These are phyloP conservation scores for Fusarium aywerte DNA, from an alignment of 2,329 filamentous ascomycete genomes.

Conservation along the genomic window DNA sequence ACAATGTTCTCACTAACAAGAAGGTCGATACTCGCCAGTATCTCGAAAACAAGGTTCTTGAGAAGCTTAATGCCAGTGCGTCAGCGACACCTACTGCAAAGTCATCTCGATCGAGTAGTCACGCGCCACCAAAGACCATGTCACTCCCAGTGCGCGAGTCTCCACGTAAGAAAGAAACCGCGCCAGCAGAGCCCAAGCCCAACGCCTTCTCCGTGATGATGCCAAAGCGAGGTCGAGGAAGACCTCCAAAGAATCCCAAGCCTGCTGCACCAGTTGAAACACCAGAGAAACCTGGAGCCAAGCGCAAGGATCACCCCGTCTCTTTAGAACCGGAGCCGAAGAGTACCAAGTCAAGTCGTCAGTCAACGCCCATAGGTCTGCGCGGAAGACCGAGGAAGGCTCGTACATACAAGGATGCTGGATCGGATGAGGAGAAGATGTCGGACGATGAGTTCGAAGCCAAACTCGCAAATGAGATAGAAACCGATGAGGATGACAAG, in stretches of 20 bases:
- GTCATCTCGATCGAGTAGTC: slow-evolving; percentile 56
- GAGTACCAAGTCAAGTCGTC: slow-evolving; percentile 77
- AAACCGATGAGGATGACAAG: slow-evolving; percentile 54
- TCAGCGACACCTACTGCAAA: slow-evolving; percentile 49
- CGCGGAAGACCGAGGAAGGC: slow-evolving; percentile 63
- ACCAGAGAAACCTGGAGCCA: slow-evolving; percentile 40
- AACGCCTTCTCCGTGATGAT: slow-evolving; percentile 68
- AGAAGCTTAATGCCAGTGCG: slow-evolving; percentile 59
- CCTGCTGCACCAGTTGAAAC: slow-evolving; percentile 27
- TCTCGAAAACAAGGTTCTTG: slow-evolving; percentile 80
- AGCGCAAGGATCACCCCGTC: slow-evolving; percentile 50
- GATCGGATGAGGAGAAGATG: slow-evolving; percentile 70
- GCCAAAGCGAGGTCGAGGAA: slow-evolving; percentile 52
- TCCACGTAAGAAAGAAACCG: slow-evolving; percentile 48
- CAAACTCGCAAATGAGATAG: slow-evolving; percentile 73
- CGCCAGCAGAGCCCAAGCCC: slow-evolving; percentile 20
- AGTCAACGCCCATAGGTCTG: slow-evolving; percentile 75
- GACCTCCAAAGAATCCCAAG: slow-evolving; percentile 45
- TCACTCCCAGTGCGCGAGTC: slow-evolving; percentile 53
- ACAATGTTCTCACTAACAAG: slow-evolving; percentile 72
- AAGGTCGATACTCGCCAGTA: slow-evolving; percentile 74
- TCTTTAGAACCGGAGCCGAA: slow-evolving; percentile 63
- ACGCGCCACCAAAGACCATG: slow-evolving; percentile 35
- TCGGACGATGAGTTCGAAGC: slow-evolving; percentile 88
- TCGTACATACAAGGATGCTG: slow-evolving; percentile 62